Evolutionary conservation across 2,329 filamentous ascomycete genomes (phyloP).

Genomic region (Podosphaera leucotricha): DNA sequence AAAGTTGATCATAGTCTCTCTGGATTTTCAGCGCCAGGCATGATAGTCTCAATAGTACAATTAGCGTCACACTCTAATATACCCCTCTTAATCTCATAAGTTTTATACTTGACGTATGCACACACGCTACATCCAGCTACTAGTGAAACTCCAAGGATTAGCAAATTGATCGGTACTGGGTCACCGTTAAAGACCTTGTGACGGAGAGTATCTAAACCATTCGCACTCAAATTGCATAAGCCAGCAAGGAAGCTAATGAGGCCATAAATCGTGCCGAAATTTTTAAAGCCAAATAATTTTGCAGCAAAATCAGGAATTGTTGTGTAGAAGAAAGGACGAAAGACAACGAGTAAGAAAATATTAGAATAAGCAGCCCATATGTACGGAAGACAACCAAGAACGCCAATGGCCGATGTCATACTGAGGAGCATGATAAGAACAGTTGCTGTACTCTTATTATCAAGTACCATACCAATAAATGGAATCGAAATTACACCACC

Average conservation of each 20-base stretch:
- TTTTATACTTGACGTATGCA: constrained; percentile 29
- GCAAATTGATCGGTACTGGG: constrained; percentile 54
- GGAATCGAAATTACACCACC: constrained; percentile 70
- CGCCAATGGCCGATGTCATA: constrained; percentile 49
- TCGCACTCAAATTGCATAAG: constrained; percentile 63
- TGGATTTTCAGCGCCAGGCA: constrained; percentile 12
- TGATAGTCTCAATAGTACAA: constrained; percentile 16
- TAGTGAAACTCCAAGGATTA: constrained; percentile 37
- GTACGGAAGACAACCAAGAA: constrained; percentile 50
- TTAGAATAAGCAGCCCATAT: constrained; percentile 53
- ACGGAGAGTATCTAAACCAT: constrained; percentile 54
- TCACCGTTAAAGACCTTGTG: constrained; percentile 48
- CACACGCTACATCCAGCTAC: constrained; percentile 42
- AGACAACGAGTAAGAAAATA: constrained; percentile 57
- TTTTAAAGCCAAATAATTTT: constrained; percentile 80
- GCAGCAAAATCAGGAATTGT: constrained; percentile 73
- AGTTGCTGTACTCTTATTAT: constrained; percentile 47
- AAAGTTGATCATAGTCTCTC: constrained; percentile 6
- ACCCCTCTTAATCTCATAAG: constrained; percentile 18
- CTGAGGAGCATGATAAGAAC: constrained; percentile 48
- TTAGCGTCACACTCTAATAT: constrained; percentile 22
- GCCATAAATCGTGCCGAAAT: constrained; percentile 86
- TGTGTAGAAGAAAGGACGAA: constrained; percentile 78
- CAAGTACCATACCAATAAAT: constrained; percentile 61
- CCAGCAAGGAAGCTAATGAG: constrained; percentile 71